Base-by-base conservation (phyloP, 768 basidiomycete genomes). In the Suillus subalutaceus region DNA sequence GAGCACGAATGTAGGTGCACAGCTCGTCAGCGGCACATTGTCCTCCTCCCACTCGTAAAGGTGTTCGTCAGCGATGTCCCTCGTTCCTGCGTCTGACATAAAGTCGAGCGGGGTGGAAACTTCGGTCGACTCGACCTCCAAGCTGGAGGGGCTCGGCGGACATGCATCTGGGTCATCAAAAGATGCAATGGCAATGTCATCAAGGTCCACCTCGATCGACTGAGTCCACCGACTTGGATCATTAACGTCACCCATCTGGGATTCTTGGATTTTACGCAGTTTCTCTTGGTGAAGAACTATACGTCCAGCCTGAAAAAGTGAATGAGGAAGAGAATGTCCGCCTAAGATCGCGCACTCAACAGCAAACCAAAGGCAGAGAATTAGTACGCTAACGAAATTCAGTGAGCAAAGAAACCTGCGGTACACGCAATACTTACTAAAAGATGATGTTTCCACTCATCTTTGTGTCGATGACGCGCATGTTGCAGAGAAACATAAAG, bases 401-500 rank as follows among this genome's bases (percentile, higher is more conserved):
- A 59, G 26, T 59, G 23, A 59, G 58, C 9, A 41, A 16, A 18
- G 40, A 30, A 30, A 26, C 3, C 12, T 40, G 58, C 10, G 40
- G 16, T 41, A 26, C 26, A 41, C 9, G 58, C 58, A 59, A 44
- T 12, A 67, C 73, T 26, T 41, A 72, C 73, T 70, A 68, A 59
- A 70, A 74, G 1, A 65, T 62, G 1, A 74, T 56, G 35, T 75
- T 75, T n/a, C 69, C 68, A 9, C 64, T 63, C 65, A 68, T 66
- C 15, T 44, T 43, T n/a, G 60, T 62, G 41, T 63, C 41, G 52
- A 72, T 68, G 8, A 72, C 64, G 5, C 35, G 35, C 23, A 66
- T 41, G 10, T 64, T 58, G 52, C 63, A 67, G 23, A 74, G 70
- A 2, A 68, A 69, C 63, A 72, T n/a, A 38, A 73, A 70, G 1